Base-by-base conservation (phyloP, 129 eudicot genomes). In the Flaveria trinervia region DNA sequence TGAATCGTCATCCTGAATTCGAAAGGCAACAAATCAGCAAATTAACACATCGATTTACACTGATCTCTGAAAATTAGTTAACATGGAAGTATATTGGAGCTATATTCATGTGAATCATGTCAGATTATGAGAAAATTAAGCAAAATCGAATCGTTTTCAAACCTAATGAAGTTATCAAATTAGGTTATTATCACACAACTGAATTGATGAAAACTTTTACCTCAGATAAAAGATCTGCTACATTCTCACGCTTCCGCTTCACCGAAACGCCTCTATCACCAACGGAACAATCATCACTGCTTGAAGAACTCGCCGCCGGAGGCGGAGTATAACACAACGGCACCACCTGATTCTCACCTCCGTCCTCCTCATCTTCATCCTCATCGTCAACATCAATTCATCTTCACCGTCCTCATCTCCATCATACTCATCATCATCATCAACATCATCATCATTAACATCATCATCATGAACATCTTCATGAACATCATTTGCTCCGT, bases 291-390 rank as follows among this genome's bases (percentile, higher is more conserved):
- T 81, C 76, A 13, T 77, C 78, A 22, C 81, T 80, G 57, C 75
- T 77, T 1, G 88, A 85, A 1, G 83, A 84, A 71, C 86, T 83
- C 12, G 43, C 85, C 9, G 81, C 69, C 46, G 83, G 81, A 14
- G 84, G 89, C 5, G 86, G 84, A 33, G 84, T 48, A 25, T 73
- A 67, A 18, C 83, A 30, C 71, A 87, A 82, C 94, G 85, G 86
- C 39, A 87, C 89, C 72, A 82, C 93, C 62, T 88, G 89, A 74
- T 82, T 83, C 72, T 84, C 86, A 11, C 80, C 89, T 46, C 79
- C 87, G 1, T 71, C 76, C 7, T 79, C 86, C 0, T 71, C 84
- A 7, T 79, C 86, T 0, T 71, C 84, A 7, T 59, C 65, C 2
- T 55, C 62, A 17, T 33, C 7, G 2, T 55, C 62, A n/a, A 55